Conservation (phyloP, 2,329 filamentous ascomycete genomes). For the Curvularia verruculosa region DNA sequence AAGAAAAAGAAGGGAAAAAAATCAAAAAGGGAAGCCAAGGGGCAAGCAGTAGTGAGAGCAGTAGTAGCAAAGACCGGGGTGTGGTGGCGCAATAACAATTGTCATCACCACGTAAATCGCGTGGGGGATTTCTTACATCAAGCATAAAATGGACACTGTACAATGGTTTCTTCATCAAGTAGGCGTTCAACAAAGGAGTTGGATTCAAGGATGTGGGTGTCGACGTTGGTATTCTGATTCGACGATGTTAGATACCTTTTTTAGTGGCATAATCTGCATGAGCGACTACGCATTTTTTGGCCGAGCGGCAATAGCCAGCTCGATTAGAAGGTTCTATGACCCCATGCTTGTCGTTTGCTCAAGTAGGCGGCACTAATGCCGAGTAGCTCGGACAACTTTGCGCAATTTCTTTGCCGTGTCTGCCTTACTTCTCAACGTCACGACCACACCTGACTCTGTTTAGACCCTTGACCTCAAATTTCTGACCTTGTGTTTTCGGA, state of each 20-base stretch:
- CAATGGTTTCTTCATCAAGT: slow-evolving; percentile 15
- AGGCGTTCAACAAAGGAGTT: slow-evolving; percentile 24
- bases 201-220: slow-evolving; percentile 10
- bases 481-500: neutral
- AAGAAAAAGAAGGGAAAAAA: slow-evolving; percentile 40
- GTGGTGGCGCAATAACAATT: slow-evolving; percentile 32
- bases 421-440: neutral
- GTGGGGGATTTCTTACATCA: slow-evolving; percentile 14
- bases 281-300: slow-evolving; percentile 8
- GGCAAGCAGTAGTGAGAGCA: slow-evolving; percentile 22
- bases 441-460: neutral
- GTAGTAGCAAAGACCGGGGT: slow-evolving; percentile 33
- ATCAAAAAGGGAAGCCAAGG: slow-evolving; percentile 25
- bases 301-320: neutral
- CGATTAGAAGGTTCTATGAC: slow-evolving; percentile 16
- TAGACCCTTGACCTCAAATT: neutral
- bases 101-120: slow-evolving; percentile 6
- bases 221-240: slow-evolving; percentile 27
- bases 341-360: slow-evolving; percentile 13
- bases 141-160: slow-evolving; percentile 19
- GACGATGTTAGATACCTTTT: slow-evolving; percentile 39
- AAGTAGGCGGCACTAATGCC: slow-evolving; percentile 16
- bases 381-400: slow-evolving; percentile 6
- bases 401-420: slow-evolving; percentile 4
- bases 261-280: slow-evolving; percentile 11